Evolutionary conservation across 208 protist genomes (phyloP).

Genomic region (Acanthamoeba triangularis): DNA sequence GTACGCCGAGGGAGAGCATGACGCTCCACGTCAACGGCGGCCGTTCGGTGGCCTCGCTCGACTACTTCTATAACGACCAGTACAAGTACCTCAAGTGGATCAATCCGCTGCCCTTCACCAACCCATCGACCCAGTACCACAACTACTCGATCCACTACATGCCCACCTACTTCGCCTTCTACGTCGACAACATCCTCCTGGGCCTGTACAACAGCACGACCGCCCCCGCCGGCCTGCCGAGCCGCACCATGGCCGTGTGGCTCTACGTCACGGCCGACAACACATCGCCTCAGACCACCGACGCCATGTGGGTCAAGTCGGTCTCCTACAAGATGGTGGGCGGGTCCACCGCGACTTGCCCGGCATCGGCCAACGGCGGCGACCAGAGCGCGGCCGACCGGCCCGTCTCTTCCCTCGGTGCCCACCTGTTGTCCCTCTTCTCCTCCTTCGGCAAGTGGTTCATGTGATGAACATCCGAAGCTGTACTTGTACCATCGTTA

Average conservation of each 20-base stretch:
- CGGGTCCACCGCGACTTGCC: background rate
- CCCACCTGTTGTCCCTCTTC: too few relatives aligned
- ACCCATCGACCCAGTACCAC: background rate
- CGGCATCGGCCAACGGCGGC: too few relatives aligned
- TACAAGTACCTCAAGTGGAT: background rate
- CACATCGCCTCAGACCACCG: background rate
- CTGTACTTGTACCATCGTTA: too few relatives aligned
- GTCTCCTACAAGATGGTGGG: background rate
- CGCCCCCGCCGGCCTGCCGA: background rate
- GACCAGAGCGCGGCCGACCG: too few relatives aligned
- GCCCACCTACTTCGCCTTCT: slow-evolving; percentile 25
- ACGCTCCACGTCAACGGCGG: background rate
- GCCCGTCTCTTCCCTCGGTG: too few relatives aligned
- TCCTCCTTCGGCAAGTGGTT: too few relatives aligned
- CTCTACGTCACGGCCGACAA: background rate
- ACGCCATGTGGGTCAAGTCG: background rate
- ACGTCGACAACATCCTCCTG: background rate
- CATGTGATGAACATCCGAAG: too few relatives aligned
- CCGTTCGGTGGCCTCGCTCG: background rate
- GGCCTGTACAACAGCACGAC: background rate
- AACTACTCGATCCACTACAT: slow-evolving; percentile 1
- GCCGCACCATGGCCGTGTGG: background rate
- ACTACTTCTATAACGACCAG: background rate
- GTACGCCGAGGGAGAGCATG: background rate
- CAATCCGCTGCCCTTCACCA: slow-evolving; percentile 1